phyloP scores from a whole-genome alignment of 129 eudicot species.

The Flaveria robusta region DNA sequence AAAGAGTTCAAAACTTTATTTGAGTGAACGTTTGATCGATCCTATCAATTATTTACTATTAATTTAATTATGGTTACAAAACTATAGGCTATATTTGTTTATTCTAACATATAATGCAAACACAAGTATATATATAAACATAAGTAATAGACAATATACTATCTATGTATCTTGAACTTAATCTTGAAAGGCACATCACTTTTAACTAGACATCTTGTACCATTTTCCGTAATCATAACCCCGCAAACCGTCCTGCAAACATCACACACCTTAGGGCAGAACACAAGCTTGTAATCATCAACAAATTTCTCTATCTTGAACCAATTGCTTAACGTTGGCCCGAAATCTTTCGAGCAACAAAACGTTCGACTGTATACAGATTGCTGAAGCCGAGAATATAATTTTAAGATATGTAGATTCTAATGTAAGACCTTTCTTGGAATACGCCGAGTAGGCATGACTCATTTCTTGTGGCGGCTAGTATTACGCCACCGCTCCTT shows the following conservation, averaged over 20 bases:
- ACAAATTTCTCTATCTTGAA: conserved; percentile 26
- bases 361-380: neutral
- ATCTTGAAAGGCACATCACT: conserved; percentile 43
- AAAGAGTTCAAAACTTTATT: too few relatives aligned
- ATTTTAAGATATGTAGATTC: conserved; percentile 13
- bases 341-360: neutral
- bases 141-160: neutral
- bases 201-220: conserved; percentile 38
- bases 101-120: conserved; percentile 16
- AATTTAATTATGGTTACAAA: neutral
- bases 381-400: neutral
- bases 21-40: too few relatives aligned
- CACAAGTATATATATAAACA: neutral
- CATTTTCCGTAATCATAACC: conserved; percentile 24
- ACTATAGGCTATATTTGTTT: neutral
- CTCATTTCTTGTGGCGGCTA: neutral
- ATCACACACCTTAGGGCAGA: conserved; percentile 13
- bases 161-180: conserved; percentile 38
- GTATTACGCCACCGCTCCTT: neutral
- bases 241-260: conserved; percentile 18
- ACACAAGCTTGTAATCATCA: conserved; percentile 13
- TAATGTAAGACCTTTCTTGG: too few relatives aligned
- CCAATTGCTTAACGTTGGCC: conserved; percentile 18
- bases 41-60: too few relatives aligned
- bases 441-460: neutral